A percentile compares a stretch with the other conserved stretches of the same genome.
Evolutionary conservation across 2,329 filamentous ascomycete species (phyloP).

Genomic region (Cladobotryum protrusum): DNA sequence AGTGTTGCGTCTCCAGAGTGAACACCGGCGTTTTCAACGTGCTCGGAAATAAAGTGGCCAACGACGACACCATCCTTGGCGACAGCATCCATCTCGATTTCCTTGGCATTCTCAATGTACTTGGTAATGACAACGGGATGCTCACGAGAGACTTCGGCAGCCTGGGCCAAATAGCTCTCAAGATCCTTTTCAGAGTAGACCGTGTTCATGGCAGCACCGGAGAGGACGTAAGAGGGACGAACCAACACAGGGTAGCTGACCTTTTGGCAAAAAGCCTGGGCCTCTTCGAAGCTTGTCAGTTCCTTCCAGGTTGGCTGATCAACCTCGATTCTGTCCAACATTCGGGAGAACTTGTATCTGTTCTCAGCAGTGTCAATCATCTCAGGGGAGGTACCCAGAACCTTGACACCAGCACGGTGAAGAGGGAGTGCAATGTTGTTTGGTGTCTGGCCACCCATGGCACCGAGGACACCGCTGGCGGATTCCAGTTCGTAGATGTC

Average conservation of each 20-base stretch:
- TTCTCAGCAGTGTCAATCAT: constrained; percentile 99
- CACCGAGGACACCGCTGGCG: constrained; percentile 79
- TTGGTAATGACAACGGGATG: constrained; percentile 98
- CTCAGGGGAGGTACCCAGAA: constrained; percentile 91
- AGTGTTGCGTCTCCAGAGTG: constrained; percentile 97
- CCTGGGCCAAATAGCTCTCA: constrained; percentile 81
- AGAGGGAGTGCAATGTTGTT: constrained; percentile 96
- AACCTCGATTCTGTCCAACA: constrained; percentile 89
- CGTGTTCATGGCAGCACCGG: constrained; percentile 97
- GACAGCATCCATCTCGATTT: constrained; percentile 99
- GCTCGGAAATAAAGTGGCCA: constrained; percentile 95
- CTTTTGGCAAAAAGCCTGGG: constrained; percentile 75
- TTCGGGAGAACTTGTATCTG: constrained; percentile 96
- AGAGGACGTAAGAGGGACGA: constrained; percentile 92
- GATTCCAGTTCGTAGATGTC: constrained; percentile 90
- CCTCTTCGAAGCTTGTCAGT: constrained; percentile 88
- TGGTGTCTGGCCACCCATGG: constrained; percentile 94
- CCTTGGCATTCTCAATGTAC: constrained; percentile 98
- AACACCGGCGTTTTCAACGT: constrained; percentile 97
- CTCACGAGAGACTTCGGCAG: constrained; percentile 86
- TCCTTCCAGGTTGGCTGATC: constrained; percentile 99
- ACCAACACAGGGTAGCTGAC: constrained; percentile 93
- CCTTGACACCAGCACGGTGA: constrained; percentile 81
- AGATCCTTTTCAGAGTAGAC: constrained; percentile 95
- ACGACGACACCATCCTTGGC: constrained; percentile 84